Evolutionary conservation across 306 rosid species (phyloP), one percentile per base, ranked within the genome.

Genomic region (Delonix regia): DNA sequence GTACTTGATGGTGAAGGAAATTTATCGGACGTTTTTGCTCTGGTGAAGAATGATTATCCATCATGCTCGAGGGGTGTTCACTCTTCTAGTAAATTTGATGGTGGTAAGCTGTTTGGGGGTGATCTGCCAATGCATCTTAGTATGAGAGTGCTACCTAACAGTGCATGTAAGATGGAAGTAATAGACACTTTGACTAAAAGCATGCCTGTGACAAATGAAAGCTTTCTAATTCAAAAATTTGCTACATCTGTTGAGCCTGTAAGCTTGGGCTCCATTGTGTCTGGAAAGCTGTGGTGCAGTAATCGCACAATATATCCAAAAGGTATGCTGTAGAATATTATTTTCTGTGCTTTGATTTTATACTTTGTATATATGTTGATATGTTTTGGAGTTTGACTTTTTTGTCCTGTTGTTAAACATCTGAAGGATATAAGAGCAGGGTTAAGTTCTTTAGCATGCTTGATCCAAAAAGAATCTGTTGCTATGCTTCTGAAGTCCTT

Each of bases 381-480:
- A 67, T 76, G 59, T 34, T 33, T 19, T 16, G 62, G 53, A 60
- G 34, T 64, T 80, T 77, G 47, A 72, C 72, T 73, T 75, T 55
- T 74, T 10, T 70, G 61, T 30, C 61, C 39, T 71, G 53, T 72
- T 62, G 71, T 59, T 68, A 53, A 53, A 55, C 41, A 84, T 83
- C 59, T 88, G 82, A 85, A 96, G 99, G 99, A 65, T 96, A 85
- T 88, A 84, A 81, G 89, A 93, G 97, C 80, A 87, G 92, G 59
- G 92, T 85, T 30, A 82, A 59, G 64, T 96, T 88, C 88, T 83
- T 62, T 45, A 90, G 88, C 69, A 81, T 96, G 74, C 80, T 83
- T 30, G 73, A 87, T 86, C 99, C 97, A n/a, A 52, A 89, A 69
- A 89, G 74, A 73, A 66, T 83, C 30, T 87, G 89, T 78, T 84